A percentile compares a stretch with the other conserved stretches of the same genome.
Evolutionary conservation across 2,329 filamentous ascomycete species (phyloP).

Genomic region (Colletotrichum eleusines): DNA sequence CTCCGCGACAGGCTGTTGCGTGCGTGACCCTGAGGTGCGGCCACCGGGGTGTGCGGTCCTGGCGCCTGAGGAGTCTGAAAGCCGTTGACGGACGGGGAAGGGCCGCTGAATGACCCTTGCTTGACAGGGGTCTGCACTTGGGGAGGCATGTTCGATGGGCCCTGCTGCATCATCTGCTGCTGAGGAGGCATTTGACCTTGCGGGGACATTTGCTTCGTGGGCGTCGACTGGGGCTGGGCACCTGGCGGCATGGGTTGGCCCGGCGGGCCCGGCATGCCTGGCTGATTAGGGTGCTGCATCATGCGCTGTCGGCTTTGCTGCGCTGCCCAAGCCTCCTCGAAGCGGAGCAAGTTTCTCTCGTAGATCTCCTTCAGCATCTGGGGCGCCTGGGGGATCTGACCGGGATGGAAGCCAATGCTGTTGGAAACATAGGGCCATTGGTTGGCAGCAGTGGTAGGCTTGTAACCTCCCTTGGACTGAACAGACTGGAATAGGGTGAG

Average conservation of each 20-base stretch:
- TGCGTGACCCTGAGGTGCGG: constrained; percentile 58
- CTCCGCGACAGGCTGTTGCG: constrained; percentile 66
- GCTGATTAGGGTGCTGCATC: constrained; percentile 57
- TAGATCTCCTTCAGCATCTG: constrained; percentile 80
- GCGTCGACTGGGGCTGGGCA: constrained; percentile 51
- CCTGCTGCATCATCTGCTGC: constrained; percentile 53
- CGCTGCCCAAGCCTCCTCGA: constrained; percentile 76
- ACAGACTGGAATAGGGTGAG: constrained; percentile 83
- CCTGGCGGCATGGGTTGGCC: constrained; percentile 50
- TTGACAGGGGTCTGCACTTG: constrained; percentile 57
- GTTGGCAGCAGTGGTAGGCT: constrained; percentile 75
- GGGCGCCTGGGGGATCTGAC: constrained; percentile 74
- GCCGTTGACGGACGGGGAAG: constrained; percentile 59
- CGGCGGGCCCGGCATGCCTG: constrained; percentile 45
- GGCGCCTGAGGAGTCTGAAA: constrained; percentile 60
- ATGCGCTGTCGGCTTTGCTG: constrained; percentile 67
- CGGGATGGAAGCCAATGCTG: constrained; percentile 70
- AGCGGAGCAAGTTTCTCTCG: constrained; percentile 79
- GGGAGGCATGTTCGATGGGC: constrained; percentile 51
- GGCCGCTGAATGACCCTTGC: constrained; percentile 61
- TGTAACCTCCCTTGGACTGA: constrained; percentile 80
- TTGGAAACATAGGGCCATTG: constrained; percentile 81
- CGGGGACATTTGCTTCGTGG: constrained; percentile 57
- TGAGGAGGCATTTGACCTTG: constrained; percentile 46
- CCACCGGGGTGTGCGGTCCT: constrained; percentile 58